Percentiles rank a stretch among this genome's conserved stretches.
These are phyloP conservation scores for Chenopodium berlandieri DNA, from an alignment of 148 eudicot genomes.

Conservation along the genomic window DNA sequence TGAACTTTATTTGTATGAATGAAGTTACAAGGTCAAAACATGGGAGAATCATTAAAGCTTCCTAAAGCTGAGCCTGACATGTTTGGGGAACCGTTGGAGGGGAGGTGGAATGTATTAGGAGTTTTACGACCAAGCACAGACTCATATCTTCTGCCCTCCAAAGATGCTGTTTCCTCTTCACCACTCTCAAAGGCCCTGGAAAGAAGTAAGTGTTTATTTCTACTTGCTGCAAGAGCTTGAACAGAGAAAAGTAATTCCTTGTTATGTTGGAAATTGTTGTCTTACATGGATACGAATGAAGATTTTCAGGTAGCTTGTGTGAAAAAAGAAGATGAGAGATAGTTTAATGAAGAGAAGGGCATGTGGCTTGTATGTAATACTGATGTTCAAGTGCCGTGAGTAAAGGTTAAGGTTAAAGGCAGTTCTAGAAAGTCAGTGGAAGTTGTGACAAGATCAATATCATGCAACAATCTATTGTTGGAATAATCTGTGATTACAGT, in stretches of 20 bases:
- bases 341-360: background rate
- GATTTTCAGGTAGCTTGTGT: background rate
- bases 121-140: background rate
- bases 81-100: background rate
- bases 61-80: conserved; percentile 7
- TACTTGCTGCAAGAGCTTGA: background rate
- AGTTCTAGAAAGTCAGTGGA: conserved; percentile 7
- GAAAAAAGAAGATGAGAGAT: conserved; percentile 10
- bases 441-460: background rate
- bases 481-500: background rate
- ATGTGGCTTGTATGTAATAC: background rate
- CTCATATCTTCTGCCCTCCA: background rate
- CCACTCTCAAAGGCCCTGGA: background rate
- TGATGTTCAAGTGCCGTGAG: background rate
- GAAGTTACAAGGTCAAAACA: conserved; percentile 5
- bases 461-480: conserved; percentile 10
- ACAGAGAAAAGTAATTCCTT: background rate
- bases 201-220: background rate
- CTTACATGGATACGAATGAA: background rate
- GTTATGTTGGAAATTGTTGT: background rate
- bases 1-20: background rate
- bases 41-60: background rate
- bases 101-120: background rate
- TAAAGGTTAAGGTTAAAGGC: background rate
- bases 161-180: background rate